phyloP scores from a whole-genome alignment of 345 rosid species.

The Microcos paniculata region DNA sequence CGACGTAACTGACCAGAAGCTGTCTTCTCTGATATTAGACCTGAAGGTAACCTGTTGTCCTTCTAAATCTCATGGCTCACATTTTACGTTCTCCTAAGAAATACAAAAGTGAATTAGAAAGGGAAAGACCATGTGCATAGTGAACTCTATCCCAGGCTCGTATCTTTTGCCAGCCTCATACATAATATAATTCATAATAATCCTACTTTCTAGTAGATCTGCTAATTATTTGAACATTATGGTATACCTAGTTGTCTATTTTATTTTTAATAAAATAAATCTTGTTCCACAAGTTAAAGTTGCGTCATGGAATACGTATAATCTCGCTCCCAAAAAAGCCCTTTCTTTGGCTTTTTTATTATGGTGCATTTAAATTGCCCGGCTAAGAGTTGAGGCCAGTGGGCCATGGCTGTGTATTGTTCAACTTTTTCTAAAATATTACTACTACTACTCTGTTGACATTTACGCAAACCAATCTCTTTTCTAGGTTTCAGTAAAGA shows the following conservation, averaged over 20 bases:
- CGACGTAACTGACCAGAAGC: neutral
- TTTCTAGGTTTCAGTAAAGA: neutral
- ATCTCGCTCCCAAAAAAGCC: neutral
- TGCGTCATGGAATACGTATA: neutral
- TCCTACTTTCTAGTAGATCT: neutral
- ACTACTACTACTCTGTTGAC: neutral
- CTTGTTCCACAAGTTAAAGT: neutral
- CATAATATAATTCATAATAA: neutral
- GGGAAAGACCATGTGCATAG: neutral
- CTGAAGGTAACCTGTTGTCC: neutral
- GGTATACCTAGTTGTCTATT: neutral
- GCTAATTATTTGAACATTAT: slow-evolving; percentile 2
- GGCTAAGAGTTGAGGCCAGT: too few species aligned
- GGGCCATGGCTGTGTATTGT: neutral
- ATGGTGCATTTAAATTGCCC: neutral
- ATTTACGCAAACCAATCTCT: neutral
- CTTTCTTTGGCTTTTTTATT: neutral
- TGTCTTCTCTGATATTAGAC: neutral
- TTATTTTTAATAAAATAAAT: neutral
- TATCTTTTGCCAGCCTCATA: neutral
- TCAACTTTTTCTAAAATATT: neutral
- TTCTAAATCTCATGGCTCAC: neutral
- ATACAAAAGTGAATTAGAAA: neutral
- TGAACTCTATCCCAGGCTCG: neutral
- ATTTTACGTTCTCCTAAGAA: neutral